Evolutionary conservation across 306 rosid genomes (phyloP), one percentile per base, ranked within the genome.

Genomic region (Amphicarpaea edgeworthii): DNA sequence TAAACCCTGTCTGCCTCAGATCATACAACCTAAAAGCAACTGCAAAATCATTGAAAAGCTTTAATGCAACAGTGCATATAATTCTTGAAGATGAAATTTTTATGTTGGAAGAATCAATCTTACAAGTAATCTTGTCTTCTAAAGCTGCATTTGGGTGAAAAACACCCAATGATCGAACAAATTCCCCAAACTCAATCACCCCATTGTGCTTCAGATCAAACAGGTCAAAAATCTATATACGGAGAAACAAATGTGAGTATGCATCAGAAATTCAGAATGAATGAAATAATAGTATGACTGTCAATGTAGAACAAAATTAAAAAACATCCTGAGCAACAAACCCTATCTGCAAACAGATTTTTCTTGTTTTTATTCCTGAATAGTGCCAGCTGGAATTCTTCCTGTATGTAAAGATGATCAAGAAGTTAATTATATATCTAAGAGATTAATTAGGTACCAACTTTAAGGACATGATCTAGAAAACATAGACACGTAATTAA

Each of bases 381-480:
- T 16, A 95, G 88, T 0, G 98, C 97, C 15, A 95, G 88, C 88
- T 89, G 98, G 69, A 95, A 90, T 87, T 95, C 98, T 87, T 95
- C 97, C 98, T 92, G 89, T 20, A 14, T 6, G 59, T 53, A 60
- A 64, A 59, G 23, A 72, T 51, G 49, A 34, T 32, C 16, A 3
- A 8, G 15, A 72, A 73, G 59, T 41, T 12, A 76, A 61, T 68
- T 68, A 24, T 24, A 24, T 55, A 47, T 53, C 53, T 34, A 20
- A 70, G 16, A 66, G 34, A 69, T 20, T 55, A 59, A 41, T 68
- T 47, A 67, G 6, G 37, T 67, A 24, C 73, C 21, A 57, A 51
- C 41, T 28, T 41, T 21, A 17, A 21, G 6, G 23, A 50, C 28
- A 70, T 63, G 2, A 55, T 32, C 41, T 67, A 60, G 54, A 43